Evolutionary conservation across 2,329 filamentous ascomycete species (phyloP), one percentile per base, ranked within the genome.

Genomic region (Pestalotiopsis sp.): DNA sequence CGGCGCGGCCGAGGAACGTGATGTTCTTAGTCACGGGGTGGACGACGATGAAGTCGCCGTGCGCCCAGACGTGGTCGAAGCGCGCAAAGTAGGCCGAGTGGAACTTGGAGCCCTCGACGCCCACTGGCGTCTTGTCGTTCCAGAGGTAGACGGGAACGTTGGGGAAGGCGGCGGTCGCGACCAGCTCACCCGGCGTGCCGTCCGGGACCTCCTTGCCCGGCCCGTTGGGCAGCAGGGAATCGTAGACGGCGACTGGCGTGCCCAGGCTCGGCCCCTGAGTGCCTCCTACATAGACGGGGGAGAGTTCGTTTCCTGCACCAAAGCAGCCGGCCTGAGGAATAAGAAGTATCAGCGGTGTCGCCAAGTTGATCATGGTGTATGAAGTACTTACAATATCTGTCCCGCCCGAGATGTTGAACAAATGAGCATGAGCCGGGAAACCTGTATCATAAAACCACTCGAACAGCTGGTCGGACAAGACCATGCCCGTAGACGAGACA

Each of bases 401-500:
- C 1, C 93, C 93, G 4, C 93, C 93, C 0, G 90, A 91, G 49
- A 95, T 91, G 76, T 95, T 95, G 36, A 82, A 85, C 2, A 97
- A 83, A 27, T 94, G 92, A 0, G 90, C 87, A 60, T 84, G 81
- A 0, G 83, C 70, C 0, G 92, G 91, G 77, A 97, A 97, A 0
- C 85, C 92, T 7, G 84, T 81, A 72, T 93, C 91, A 76, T 95
- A 81, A 84, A 92, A 83, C 93, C 93, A 97, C 76, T 94, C 90
- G 75, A 94, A 95, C 41, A 93, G 83, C 52, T 91, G 87, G 63
- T 94, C 89, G 0, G 92, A 89, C 2, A 96, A 84, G 0, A 96
- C 93, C 92, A 95, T 95, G 3, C 93, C 93, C 0, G 93, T 97
- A 66, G 88, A 91, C 0, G 86, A 89, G 38, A 95, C 92, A 3